Conservation (phyloP, 805 yeast genomes). For the Kuraishia borneana region DNA sequence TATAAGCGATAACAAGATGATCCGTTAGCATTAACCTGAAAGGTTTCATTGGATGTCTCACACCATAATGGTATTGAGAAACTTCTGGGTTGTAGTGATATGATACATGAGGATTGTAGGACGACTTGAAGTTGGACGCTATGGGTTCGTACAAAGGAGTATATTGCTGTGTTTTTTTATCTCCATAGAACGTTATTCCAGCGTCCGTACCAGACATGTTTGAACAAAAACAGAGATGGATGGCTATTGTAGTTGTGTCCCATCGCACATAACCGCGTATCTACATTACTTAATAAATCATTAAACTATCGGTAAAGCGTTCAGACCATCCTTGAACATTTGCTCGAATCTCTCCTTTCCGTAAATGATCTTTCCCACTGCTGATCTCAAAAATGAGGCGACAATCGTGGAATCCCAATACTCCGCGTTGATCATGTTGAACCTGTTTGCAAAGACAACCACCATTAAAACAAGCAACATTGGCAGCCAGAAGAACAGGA, state of each 20-base stretch:
- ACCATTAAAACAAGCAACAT: constrained; percentile 46
- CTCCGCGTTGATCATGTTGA: constrained; percentile 8
- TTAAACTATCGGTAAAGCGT: constrained; percentile 15
- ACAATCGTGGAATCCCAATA: constrained; percentile 5
- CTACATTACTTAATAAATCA: background rate
- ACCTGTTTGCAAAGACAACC: constrained; percentile 17
- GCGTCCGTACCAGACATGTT: constrained; percentile 2
- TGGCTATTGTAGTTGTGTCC: background rate
- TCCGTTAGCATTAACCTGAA: constrained; percentile 89
- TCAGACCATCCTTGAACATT: constrained; percentile 24
- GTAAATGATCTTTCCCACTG: constrained; percentile 35
- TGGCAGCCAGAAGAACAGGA: constrained; percentile 88
- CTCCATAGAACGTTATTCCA: constrained; percentile 3
- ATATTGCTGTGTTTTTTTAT: constrained; percentile 8
- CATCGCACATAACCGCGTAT: background rate
- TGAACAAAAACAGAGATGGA: background rate
- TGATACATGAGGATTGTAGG: constrained; percentile 53
- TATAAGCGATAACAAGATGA: constrained; percentile 77
- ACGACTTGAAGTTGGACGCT: constrained; percentile 23
- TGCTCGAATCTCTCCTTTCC: constrained; percentile 40
- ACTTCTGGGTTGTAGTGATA: constrained; percentile 83
- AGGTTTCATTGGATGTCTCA: constrained; percentile 97
- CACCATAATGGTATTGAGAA: constrained; percentile 79
- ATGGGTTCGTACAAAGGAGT: constrained; percentile 37
- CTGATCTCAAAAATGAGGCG: constrained; percentile 21